These are phyloP conservation scores for Trichosporon sp. DNA, from an alignment of 1,284 basidiomycete genomes.

Conservation along the genomic window DNA sequence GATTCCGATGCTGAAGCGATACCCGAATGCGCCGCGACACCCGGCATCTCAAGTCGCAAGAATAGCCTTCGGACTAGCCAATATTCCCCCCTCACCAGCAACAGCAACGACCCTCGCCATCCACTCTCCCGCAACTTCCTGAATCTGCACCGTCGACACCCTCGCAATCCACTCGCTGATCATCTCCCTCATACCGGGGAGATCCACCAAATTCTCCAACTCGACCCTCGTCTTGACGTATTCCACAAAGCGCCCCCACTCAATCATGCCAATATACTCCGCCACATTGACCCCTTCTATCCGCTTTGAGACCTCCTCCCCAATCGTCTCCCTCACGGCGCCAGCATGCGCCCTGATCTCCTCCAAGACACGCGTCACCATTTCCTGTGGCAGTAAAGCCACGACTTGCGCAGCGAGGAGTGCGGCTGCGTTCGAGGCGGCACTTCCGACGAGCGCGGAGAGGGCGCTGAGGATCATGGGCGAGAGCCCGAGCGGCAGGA, in stretches of 20 bases:
- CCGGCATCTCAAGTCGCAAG: too few relatives aligned
- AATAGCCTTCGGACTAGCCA: too few relatives aligned
- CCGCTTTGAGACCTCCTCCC: not conserved
- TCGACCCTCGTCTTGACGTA: not conserved
- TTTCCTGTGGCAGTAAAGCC: not conserved
- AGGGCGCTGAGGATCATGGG: not conserved
- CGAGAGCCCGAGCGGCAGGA: not conserved
- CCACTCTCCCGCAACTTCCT: too few relatives aligned
- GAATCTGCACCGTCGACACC: too few relatives aligned
- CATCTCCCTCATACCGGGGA: not conserved
- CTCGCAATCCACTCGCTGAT: too few relatives aligned
- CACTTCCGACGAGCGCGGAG: not conserved
- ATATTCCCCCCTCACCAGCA: too few relatives aligned
- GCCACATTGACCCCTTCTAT: not conserved
- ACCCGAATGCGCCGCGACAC: too few relatives aligned
- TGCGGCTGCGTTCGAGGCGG: not conserved
- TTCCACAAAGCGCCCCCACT: too few relatives aligned
- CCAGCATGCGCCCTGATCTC: not conserved
- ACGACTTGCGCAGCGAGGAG: not conserved
- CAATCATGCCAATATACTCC: not conserved
- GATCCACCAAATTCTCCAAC: not conserved
- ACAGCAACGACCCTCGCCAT: too few relatives aligned
- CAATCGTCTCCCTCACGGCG: not conserved
- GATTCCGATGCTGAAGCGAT: too few relatives aligned
- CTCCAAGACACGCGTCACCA: not conserved